Base-by-base conservation (phyloP, 176 grass and related monocot genomes). In the Pontederia paniculata region DNA sequence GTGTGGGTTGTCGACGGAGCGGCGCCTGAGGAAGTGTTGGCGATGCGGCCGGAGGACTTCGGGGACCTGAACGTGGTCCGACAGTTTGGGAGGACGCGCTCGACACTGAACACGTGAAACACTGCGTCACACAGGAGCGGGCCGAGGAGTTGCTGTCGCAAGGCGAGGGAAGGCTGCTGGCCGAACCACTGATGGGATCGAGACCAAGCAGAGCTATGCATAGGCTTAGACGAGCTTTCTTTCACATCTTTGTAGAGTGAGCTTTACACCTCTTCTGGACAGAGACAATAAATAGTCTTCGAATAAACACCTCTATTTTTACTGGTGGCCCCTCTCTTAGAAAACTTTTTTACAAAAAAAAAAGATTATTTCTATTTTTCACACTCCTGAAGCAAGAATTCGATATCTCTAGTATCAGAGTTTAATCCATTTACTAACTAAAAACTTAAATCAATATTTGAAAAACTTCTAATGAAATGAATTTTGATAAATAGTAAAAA, bases 61-160 rank as follows among this genome's bases (percentile, higher is more conserved):
- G 78, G 71, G 9, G 76, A 72, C 55, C 82, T 95, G 41, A 75
- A 88, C 15, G 66, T 72, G 12, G 59, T 69, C 9, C 67, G 69
- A 10, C 51, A 58, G 23, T 45, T 70, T 4, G 64, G 56, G 63
- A 74, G 79, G 31, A 7, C 63, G 20, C 54, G 76, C 43, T 95
- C 89, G 44, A 76, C 81, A 45, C 55, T 81, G 61, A 95, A 76
- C 79, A 89, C 81, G 48, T 95, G 89, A 85, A 73, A 89, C 73
- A 95, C 89, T 58, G 89, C 89, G 22, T 52, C 54, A 86, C 89
- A 85, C 78, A 95, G 63, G 86, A 86, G 72, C 83, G 79, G 59
- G 81, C 89, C 23, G 70, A 78, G 70, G 67, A 67, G 17, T 72
- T 70, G 54, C 60, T 89, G 23, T 76, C 78, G 10, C 60, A 54